Evolutionary conservation across 345 rosid species (phyloP), one percentile per base, ranked within the genome.

Genomic region (Rhodamnia argentea): DNA sequence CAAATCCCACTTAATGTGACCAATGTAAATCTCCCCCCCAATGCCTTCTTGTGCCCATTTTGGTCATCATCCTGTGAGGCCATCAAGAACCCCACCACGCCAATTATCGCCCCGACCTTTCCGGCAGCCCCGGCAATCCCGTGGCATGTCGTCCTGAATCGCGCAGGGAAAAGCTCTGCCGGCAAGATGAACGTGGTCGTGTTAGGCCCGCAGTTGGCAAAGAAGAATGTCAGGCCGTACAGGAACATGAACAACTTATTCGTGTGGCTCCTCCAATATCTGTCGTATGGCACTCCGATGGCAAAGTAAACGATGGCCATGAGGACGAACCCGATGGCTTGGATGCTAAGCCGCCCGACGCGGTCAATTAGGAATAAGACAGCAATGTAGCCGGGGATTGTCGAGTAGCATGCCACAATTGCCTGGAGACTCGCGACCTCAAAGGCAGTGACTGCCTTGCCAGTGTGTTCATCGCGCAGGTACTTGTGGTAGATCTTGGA

Each of bases 131-230:
- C 98, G 2, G 96, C 89, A 29, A 96, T 91, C 56, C 96, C 98
- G 37, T 96, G 96, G 86, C 98, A 96, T 4, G 96, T 95, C 4
- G 98, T 89, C 86, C 98, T 90, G 55, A 96, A 93, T 86, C 98
- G 90, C 0, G 98, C 94, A 2, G 98, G 98, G 59, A 96, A 96
- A 27, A 95, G 94, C 82, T 96, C 98, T 0, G 98, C 98, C 0
- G 98, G 98, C 56, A 94, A 90, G 1, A 96, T 94, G 83, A 94
- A 96, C 0, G 98, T 95, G 6, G 98, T 95, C 1, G 96, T 91
- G 85, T 96, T 96, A 6, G 98, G 98, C 56, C 98, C 96, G 51
- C 92, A 94, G 87, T 95, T 92, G 52, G 95, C 89, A 52, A 95
- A 96, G 93, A 94, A 94, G 89, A 92, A 95, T 0, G 93, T 88